These are phyloP conservation scores for Lasiodiplodia theobromae DNA, from an alignment of 2,329 filamentous ascomycete species.

Conservation along the genomic window DNA sequence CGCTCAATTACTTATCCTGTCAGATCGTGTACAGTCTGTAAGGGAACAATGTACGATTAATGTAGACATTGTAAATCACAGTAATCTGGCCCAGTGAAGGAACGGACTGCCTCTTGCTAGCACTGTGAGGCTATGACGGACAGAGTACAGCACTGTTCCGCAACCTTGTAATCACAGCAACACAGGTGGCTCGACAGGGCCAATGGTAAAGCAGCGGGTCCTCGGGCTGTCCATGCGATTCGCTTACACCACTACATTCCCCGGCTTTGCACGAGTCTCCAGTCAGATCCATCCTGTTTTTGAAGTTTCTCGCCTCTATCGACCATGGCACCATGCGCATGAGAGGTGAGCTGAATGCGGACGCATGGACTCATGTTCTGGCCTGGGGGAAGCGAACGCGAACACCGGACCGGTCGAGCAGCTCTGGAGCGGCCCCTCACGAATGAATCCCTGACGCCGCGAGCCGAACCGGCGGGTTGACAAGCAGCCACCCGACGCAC, in stretches of 20 bases:
- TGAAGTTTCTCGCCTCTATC: no score
- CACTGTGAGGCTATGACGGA: neutral
- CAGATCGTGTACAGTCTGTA: neutral
- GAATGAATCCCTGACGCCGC: neutral
- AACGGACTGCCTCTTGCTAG: neutral
- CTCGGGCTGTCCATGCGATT: neutral
- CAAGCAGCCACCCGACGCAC: slow-evolving; percentile 14
- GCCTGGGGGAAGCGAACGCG: neutral
- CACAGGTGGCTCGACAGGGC: neutral
- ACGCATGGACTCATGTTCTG: neutral
- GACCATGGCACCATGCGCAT: neutral
- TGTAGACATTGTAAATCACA: neutral
- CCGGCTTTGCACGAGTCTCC: neutral
- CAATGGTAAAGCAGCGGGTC: slow-evolving; percentile 1
- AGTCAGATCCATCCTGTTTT: neutral
- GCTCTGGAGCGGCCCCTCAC: neutral
- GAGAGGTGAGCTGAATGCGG: neutral
- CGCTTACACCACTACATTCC: neutral
- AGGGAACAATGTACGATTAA: neutral
- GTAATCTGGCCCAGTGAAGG: neutral
- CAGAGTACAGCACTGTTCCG: neutral
- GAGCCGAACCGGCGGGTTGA: slow-evolving; percentile 25
- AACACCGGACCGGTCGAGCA: neutral
- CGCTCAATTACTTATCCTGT: neutral
- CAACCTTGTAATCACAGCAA: slow-evolving; percentile 8